Percentiles rank a stretch among this genome's conserved stretches.
Evolutionary conservation across 805 yeast species (phyloP).

Genomic region (Candida chauliodis): DNA sequence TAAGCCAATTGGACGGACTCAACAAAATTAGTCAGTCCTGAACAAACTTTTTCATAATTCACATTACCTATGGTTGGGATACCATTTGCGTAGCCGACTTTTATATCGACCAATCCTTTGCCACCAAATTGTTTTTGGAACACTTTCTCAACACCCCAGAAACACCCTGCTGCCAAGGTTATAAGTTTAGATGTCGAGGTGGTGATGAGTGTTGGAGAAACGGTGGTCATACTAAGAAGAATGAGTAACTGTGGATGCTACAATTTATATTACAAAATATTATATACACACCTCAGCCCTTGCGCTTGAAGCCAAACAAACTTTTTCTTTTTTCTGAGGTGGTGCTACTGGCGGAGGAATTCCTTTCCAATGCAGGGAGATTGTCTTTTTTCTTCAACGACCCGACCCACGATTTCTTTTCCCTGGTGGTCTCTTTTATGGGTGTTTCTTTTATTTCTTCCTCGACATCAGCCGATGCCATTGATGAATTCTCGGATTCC

Average conservation of each 20-base stretch:
- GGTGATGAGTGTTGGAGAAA: slow-evolving; percentile 34
- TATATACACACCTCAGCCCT: slow-evolving; percentile 7
- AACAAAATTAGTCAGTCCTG: slow-evolving; percentile 71
- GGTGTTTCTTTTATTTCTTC: too few relatives aligned
- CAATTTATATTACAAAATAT: neutral
- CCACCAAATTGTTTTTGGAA: slow-evolving; percentile 65
- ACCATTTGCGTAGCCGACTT: slow-evolving; percentile 93
- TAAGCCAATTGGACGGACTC: slow-evolving; percentile 82
- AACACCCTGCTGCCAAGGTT: slow-evolving; percentile 61
- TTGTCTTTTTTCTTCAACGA: slow-evolving; percentile 32
- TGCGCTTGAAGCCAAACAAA: slow-evolving; percentile 36
- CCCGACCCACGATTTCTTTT: slow-evolving; percentile 41
- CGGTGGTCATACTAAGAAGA: slow-evolving; percentile 8
- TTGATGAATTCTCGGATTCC: slow-evolving; percentile 6
- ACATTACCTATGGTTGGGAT: slow-evolving; percentile 42
- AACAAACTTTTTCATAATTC: slow-evolving; percentile 66
- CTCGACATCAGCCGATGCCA: slow-evolving; percentile 4
- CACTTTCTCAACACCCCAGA: slow-evolving; percentile 88
- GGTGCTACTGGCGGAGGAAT: slow-evolving; percentile 8
- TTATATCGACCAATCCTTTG: slow-evolving; percentile 67
- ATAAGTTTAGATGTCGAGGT: slow-evolving; percentile 32
- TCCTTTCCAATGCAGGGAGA: slow-evolving; percentile 12
- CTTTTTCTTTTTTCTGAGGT: slow-evolving; percentile 21
- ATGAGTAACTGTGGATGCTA: slow-evolving; percentile 1
- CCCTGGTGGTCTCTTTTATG: slow-evolving; percentile 15